phyloP scores from a whole-genome alignment of 169 alveolate species.

The Pseudocohnilembus persalinus region DNA sequence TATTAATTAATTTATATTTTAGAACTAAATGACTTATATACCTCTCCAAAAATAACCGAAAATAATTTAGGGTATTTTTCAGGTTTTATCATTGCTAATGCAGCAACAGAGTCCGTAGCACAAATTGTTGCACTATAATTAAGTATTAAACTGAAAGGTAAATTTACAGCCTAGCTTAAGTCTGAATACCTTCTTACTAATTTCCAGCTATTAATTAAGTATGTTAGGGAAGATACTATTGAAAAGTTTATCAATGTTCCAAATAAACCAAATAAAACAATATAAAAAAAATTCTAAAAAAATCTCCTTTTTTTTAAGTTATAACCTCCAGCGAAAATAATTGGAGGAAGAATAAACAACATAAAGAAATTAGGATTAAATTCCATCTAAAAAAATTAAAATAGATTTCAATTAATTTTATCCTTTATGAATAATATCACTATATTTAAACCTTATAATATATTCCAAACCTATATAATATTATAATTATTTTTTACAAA shows the following conservation, averaged over 20 bases:
- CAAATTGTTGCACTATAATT: conserved; percentile 56
- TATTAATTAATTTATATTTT: too few species aligned
- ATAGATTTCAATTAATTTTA: not conserved
- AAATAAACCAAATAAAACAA: conserved; percentile 64
- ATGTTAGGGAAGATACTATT: conserved; percentile 50
- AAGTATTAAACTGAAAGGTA: conserved; percentile 39
- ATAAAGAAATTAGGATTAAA: conserved; percentile 72
- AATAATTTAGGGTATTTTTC: conserved; percentile 57
- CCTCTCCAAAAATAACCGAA: conserved; percentile 58
- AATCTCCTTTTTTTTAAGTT: conserved; percentile 72
- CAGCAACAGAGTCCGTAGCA: conserved; percentile 62
- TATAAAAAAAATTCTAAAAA: conserved; percentile 64
- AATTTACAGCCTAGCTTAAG: conserved; percentile 27
- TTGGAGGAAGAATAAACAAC: conserved; percentile 72
- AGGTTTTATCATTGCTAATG: conserved; percentile 57
- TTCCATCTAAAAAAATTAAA: conserved; percentile 5
- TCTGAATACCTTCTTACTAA: conserved; percentile 22
- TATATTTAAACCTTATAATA: not conserved
- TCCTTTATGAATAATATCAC: not conserved
- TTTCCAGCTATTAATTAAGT: conserved; percentile 6
- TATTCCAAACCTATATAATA: not conserved
- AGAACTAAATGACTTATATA: not conserved
- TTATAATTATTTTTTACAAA: not conserved
- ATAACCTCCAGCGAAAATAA: conserved; percentile 75
- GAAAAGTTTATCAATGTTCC: conserved; percentile 67